Evolutionary conservation across 2,329 filamentous ascomycete genomes (phyloP), one percentile per base, ranked within the genome.

Genomic region (Fusarium sp.): DNA sequence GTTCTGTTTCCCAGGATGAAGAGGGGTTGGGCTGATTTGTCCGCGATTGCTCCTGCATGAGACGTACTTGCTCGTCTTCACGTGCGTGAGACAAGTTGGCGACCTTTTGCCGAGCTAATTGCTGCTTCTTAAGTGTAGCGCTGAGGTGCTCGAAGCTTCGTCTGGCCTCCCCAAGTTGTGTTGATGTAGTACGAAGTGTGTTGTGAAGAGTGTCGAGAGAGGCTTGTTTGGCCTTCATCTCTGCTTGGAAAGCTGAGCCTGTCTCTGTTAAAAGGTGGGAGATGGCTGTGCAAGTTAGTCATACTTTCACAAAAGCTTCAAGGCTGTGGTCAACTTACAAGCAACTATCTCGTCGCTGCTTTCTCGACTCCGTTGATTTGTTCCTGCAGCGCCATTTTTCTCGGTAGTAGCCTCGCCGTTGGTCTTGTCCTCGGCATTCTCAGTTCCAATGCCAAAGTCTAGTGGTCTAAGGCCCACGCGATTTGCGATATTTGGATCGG

Each of bases 371-470:
- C 84, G 85, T 68, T 87, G 85, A 69, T 76, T 87, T 67, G 80
- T 83, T 42, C 81, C 80, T 45, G 84, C 67, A 65, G 79, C 73
- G 60, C 82, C 80, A 45, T 78, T 81, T 77, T 84, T 82, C 67
- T 86, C 82, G 58, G 80, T 65, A 6, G 80, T 67, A 60, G 78
- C 55, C 71, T 86, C 77, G 42, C 83, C 81, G 63, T 85, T 83
- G 6, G 74, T 76, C 50, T 79, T 79, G 14, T 83, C 80, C 14
- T 85, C 84, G 4, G 79, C 77, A 15, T 80, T 81, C 51, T 93
- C 91, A 11, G 89, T 88, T 7, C 94, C 94, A 28, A 98, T 93
- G 10, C 95, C 95, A 81, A 99, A 99, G 78, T 98, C 96, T n/a
- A 94, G 85, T 1, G 96, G 94, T 39, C 93, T 88, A 14, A 98